Evolutionary conservation across 805 yeast genomes (phyloP).

Genomic region (Kluyveromyces starmeri): DNA sequence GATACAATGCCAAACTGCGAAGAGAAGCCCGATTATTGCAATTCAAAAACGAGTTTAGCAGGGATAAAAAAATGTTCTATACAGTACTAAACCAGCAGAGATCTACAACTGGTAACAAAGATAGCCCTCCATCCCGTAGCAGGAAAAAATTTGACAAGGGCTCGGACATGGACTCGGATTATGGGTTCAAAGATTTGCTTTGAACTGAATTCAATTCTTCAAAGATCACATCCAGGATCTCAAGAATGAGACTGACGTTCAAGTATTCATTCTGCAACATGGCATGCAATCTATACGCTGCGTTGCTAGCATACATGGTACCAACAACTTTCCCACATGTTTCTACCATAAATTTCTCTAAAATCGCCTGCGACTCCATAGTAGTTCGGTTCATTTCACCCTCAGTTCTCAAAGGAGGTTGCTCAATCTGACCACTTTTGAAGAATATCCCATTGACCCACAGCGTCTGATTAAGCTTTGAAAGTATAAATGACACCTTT

Average conservation of each 20-base stretch:
- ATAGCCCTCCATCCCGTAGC: not conserved
- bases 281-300: slow-evolving; percentile 49
- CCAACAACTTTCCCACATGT: slow-evolving; percentile 72
- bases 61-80: slow-evolving; percentile 5
- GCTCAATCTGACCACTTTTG: slow-evolving; percentile 25
- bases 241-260: slow-evolving; percentile 54
- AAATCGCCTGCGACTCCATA: slow-evolving; percentile 48
- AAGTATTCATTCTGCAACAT: slow-evolving; percentile 68
- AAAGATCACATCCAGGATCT: slow-evolving; percentile 49
- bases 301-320: slow-evolving; percentile 48
- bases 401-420: slow-evolving; percentile 32
- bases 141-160: not conserved
- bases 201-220: slow-evolving; percentile 23
- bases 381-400: slow-evolving; percentile 44
- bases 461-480: slow-evolving; percentile 23
- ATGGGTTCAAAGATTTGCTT: slow-evolving; percentile 2
- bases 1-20: not conserved
- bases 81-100: slow-evolving; percentile 3
- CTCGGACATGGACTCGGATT: slow-evolving; percentile 1
- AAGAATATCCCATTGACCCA: slow-evolving; percentile 48
- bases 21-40: slow-evolving; percentile 1
- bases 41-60: slow-evolving; percentile 2
- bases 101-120: not conserved
- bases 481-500: slow-evolving; percentile 35
- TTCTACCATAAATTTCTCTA: slow-evolving; percentile 53